These are phyloP conservation scores for Exobasidium rhododendri DNA, from an alignment of 1,284 basidiomycete genomes.

Conservation along the genomic window DNA sequence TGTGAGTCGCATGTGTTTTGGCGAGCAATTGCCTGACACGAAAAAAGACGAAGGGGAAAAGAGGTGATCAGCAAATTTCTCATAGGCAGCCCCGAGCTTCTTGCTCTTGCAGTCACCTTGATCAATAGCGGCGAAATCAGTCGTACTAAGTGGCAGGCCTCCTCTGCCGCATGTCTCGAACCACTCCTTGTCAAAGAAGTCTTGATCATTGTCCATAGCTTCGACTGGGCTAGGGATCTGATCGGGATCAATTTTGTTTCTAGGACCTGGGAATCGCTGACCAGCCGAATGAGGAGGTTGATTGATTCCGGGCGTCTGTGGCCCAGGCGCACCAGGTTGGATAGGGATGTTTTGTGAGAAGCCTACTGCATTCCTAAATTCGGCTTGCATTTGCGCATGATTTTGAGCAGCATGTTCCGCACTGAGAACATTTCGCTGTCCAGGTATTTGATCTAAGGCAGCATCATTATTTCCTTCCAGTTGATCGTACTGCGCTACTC, in stretches of 20 bases:
- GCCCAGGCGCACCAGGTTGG: constrained; percentile 15
- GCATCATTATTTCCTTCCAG: constrained; percentile 25
- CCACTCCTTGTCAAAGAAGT: constrained; percentile 72
- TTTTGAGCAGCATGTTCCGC: constrained; percentile 45
- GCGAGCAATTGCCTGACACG: constrained; percentile 64
- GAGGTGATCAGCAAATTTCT: not conserved
- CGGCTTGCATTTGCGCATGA: constrained; percentile 34
- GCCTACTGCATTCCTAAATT: constrained; percentile 7
- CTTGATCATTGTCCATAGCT: constrained; percentile 76
- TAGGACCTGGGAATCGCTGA: constrained; percentile 60
- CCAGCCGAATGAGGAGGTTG: constrained; percentile 58
- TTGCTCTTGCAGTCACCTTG: constrained; percentile 70
- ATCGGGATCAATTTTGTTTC: constrained; percentile 79
- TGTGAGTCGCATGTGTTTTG: constrained; percentile 66
- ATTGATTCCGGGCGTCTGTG: constrained; percentile 23
- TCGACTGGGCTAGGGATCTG: constrained; percentile 90
- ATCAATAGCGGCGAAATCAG: constrained; percentile 83
- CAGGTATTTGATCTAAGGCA: constrained; percentile 51
- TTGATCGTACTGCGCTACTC: constrained; percentile 34
- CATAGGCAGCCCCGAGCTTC: not conserved
- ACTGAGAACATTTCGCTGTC: constrained; percentile 47
- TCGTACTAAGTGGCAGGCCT: constrained; percentile 70
- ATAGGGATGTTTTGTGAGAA: constrained; percentile 14
- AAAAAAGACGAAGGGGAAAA: constrained; percentile 32
- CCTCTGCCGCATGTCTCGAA: constrained; percentile 73